These are phyloP conservation scores for Polytrichum formosum DNA, from an alignment of 225 moss, liverwort and hornwort species.

Conservation along the genomic window DNA sequence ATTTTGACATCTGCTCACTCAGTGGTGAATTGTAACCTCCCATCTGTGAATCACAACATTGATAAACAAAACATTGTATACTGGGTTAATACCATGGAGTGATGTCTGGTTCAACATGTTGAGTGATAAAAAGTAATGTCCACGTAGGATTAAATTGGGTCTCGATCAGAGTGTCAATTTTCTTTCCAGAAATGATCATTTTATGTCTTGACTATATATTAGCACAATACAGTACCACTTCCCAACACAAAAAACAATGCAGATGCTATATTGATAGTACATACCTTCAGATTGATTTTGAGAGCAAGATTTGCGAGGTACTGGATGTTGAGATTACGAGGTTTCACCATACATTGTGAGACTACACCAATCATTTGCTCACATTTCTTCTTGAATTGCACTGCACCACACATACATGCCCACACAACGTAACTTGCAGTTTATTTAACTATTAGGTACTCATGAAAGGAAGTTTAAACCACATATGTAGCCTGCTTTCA, in stretches of 20 bases:
- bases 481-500: background rate
- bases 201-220: too few relatives aligned
- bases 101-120: too few relatives aligned
- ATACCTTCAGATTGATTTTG: constrained; percentile 61
- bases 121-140: too few relatives aligned
- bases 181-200: too few relatives aligned
- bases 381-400: constrained; percentile 41
- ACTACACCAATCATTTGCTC: constrained; percentile 35
- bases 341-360: constrained; percentile 59
- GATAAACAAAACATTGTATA: background rate
- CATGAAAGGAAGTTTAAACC: too few relatives aligned
- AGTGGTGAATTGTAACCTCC: constrained; percentile 61
- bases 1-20: constrained; percentile 25
- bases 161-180: too few relatives aligned
- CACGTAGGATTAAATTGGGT: too few relatives aligned
- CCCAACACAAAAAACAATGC: too few relatives aligned
- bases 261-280: background rate
- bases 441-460: too few relatives aligned
- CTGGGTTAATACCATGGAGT: too few relatives aligned
- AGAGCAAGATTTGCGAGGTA: constrained; percentile 53
- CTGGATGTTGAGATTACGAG: constrained; percentile 46
- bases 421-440: too few relatives aligned
- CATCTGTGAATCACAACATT: constrained; percentile 26
- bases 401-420: constrained; percentile 6
- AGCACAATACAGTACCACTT: too few relatives aligned